A percentile compares a stretch with the other conserved stretches of the same genome.
Conservation (phyloP, 2,329 filamentous ascomycete species). For the Orbilia quercus region DNA sequence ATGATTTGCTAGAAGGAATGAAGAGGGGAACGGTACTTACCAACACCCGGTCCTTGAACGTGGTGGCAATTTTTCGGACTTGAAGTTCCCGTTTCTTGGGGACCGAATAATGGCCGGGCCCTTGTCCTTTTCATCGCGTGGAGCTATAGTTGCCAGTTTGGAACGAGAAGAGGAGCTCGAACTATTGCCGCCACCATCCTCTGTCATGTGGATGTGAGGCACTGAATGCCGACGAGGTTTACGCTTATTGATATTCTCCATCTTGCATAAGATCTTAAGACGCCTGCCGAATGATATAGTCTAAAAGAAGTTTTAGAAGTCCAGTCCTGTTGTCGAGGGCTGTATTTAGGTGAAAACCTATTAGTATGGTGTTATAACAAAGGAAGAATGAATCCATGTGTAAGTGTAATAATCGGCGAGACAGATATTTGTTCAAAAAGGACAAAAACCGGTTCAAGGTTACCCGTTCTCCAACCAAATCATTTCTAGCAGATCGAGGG, state of each 20-base stretch:
- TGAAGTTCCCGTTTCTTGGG: constrained; percentile 41
- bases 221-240: constrained; percentile 48
- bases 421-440: constrained; percentile 48
- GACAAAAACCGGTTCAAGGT: constrained; percentile 48
- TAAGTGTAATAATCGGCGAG: constrained; percentile 35
- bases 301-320: constrained; percentile 14
- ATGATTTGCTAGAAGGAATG: constrained; percentile 17
- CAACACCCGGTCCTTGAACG: constrained; percentile 61
- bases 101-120: constrained; percentile 29
- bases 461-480: constrained; percentile 26
- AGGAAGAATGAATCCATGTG: constrained; percentile 51
- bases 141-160: constrained; percentile 51
- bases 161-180: constrained; percentile 49
- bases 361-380: constrained; percentile 54
- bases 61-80: constrained; percentile 59
- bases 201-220: constrained; percentile 48
- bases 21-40: too few relatives aligned
- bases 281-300: constrained; percentile 2
- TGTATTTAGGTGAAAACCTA: constrained; percentile 44
- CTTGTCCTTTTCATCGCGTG: constrained; percentile 51
- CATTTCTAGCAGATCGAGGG: constrained; percentile 35
- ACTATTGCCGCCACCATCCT: constrained; percentile 38
- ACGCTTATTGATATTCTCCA: constrained; percentile 28
- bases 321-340: constrained; percentile 32
- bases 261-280: constrained; percentile 16